Base-by-base conservation (phyloP, 2,329 filamentous ascomycete species). In the Pseudocercospora musae region DNA sequence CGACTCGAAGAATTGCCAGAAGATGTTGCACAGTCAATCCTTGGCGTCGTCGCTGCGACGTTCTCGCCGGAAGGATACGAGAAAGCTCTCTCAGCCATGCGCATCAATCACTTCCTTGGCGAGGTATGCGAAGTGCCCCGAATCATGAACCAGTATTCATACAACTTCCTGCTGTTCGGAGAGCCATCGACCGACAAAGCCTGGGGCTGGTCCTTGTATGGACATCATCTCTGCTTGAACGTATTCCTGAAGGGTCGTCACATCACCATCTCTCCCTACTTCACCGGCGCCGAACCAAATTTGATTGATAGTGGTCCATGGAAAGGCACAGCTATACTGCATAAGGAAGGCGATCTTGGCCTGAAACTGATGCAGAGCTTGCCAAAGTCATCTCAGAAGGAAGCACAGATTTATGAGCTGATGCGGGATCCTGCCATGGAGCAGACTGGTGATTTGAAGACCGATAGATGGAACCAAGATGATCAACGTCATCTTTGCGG, bases 231-330 rank as follows among this genome's bases (percentile, higher is more conserved):
- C 2, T 91, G 89, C 68, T 80, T 93, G 2, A 87, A 87, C 69
- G 81, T 89, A 21, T 89, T 92, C 71, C 80, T 92, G 59, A 84
- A 87, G 70, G 80, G 80, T 31, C 75, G 78, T 0, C 87, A 91
- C 73, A 86, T 92, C 55, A 78, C 91, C 49, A 80, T 91, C 2
- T 86, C 85, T 0, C 90, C 90, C 0, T 90, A 87, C 77, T 94
- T 94, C 75, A 91, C 89, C 0, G 90, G 90, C 59, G 90, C 90
- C 0, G 90, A 94, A 75, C 90, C 90, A 0, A 92, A 93, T 69
- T 70, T 87, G 37, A 89, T 92, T 68, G 89, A 92, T 66, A 74
- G 76, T 0, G 89, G 89, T 0, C 82, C 82, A 0, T 82, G 86
- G 73, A 76, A 77, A 1, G 89, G 89, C 6, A 90, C 87, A 0